Conservation (phyloP, 495 filamentous ascomycete species). For the Penicillium simplicissimum region DNA sequence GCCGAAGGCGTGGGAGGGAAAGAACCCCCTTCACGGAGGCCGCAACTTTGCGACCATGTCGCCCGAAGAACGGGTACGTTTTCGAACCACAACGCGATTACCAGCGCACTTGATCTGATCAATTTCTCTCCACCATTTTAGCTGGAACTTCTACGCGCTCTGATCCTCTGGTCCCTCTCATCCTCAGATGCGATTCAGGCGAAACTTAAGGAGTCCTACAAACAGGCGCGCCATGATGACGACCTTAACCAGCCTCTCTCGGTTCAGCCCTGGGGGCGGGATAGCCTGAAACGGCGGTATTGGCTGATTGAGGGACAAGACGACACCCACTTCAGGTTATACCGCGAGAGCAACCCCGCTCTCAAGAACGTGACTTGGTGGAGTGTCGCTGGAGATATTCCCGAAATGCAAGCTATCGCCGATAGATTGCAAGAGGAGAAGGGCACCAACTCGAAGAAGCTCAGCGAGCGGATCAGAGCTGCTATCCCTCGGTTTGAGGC, state of each 20-base stretch:
- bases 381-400: slow-evolving; percentile 86
- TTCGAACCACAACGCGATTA: not conserved
- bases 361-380: slow-evolving; percentile 82
- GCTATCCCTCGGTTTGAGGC: slow-evolving; percentile 94
- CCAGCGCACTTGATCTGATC: slow-evolving; percentile 22
- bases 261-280: slow-evolving; percentile 91
- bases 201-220: slow-evolving; percentile 86
- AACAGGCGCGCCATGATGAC: slow-evolving; percentile 83
- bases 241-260: slow-evolving; percentile 92
- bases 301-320: slow-evolving; percentile 93
- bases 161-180: slow-evolving; percentile 87
- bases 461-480: slow-evolving; percentile 74
- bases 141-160: slow-evolving; percentile 77
- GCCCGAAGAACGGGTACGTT: slow-evolving; percentile 75
- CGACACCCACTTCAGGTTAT: slow-evolving; percentile 92
- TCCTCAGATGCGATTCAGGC: slow-evolving; percentile 81
- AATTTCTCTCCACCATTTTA: slow-evolving; percentile 34
- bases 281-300: slow-evolving; percentile 87
- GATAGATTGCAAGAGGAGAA: slow-evolving; percentile 77
- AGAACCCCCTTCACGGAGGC: slow-evolving; percentile 79
- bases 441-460: slow-evolving; percentile 70
- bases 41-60: slow-evolving; percentile 77
- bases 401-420: slow-evolving; percentile 74
- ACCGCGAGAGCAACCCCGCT: slow-evolving; percentile 86
- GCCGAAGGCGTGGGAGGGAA: slow-evolving; percentile 81